Conservation (phyloP, 1,139 yeast species). For the Eremothecium cymbalariae region DNA sequence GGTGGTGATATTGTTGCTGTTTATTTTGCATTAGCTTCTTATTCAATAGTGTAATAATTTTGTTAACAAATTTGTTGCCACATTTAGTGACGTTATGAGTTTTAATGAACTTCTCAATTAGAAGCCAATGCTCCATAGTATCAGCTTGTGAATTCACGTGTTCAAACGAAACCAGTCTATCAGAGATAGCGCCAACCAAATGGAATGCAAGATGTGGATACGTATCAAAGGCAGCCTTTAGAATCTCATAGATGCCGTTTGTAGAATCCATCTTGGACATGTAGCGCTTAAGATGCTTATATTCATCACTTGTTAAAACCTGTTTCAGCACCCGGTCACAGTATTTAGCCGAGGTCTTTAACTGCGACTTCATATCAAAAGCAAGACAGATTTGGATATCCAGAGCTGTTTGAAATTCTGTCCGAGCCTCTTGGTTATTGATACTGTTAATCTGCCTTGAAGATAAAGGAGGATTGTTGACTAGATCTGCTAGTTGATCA, state of each 20-base stretch:
- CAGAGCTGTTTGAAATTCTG: conserved; percentile 19
- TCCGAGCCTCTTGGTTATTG: conserved; percentile 4
- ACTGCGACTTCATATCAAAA: conserved; percentile 10
- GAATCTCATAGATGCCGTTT: conserved; percentile 12
- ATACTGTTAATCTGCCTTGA: too few species aligned
- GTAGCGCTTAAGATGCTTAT: conserved; percentile 10
- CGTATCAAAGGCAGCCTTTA: conserved; percentile 22
- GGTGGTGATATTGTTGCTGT: conserved; percentile 36
- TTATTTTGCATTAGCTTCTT: conserved; percentile 14
- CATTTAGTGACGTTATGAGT: conserved; percentile 18
- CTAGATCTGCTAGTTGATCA: conserved; percentile 9
- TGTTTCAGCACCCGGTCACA: conserved; percentile 20
- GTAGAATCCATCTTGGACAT: conserved; percentile 13
- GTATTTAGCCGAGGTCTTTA: conserved; percentile 10
- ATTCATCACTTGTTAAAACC: conserved; percentile 15
- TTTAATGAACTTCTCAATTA: conserved; percentile 19
- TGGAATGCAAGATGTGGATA: conserved; percentile 25
- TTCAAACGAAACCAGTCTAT: conserved; percentile 7
- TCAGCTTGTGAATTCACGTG: conserved; percentile 9
- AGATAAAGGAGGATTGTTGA: conserved; percentile 8
- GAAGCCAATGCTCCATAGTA: conserved; percentile 14
- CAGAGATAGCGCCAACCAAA: conserved; percentile 15
- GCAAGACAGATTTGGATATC: conserved; percentile 24
- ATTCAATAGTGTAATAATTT: conserved; percentile 12
- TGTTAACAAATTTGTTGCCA: conserved; percentile 14